phyloP scores from a whole-genome alignment of 805 yeast genomes.

The Cyberlindnera euphorbiiphila region DNA sequence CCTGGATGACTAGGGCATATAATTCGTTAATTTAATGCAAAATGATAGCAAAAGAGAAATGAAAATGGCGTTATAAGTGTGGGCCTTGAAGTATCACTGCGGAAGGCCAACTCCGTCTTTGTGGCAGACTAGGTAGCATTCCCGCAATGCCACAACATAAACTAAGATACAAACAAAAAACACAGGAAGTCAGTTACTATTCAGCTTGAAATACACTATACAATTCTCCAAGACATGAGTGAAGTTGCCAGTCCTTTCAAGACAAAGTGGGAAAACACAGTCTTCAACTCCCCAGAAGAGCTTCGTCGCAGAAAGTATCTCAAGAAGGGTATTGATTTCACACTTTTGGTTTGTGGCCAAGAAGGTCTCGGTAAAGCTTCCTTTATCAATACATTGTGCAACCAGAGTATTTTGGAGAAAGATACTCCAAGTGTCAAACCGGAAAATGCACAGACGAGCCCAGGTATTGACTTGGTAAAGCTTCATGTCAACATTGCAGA shows the following conservation, averaged over 20 bases:
- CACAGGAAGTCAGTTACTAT: background rate
- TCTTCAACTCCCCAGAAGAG: slow-evolving; percentile 31
- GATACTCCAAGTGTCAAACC: slow-evolving; percentile 27
- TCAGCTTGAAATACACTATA: background rate
- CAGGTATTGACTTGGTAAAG: slow-evolving; percentile 41
- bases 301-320: slow-evolving; percentile 58
- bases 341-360: slow-evolving; percentile 68
- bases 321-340: slow-evolving; percentile 58
- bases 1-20: no score
- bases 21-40: no score
- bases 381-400: slow-evolving; percentile 66
- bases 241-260: background rate
- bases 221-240: background rate
- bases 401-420: slow-evolving; percentile 38
- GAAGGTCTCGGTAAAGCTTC: slow-evolving; percentile 74
- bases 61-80: no score
- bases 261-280: slow-evolving; percentile 3
- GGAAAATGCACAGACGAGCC: slow-evolving; percentile 32
- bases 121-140: no score
- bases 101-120: no score
- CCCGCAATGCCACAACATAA: no score
- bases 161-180: no score
- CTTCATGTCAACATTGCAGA: slow-evolving; percentile 54
- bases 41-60: no score
- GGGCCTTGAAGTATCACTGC: no score